phyloP scores from a whole-genome alignment of 164 flowering plant genomes.

The Magnolia sinica region DNA sequence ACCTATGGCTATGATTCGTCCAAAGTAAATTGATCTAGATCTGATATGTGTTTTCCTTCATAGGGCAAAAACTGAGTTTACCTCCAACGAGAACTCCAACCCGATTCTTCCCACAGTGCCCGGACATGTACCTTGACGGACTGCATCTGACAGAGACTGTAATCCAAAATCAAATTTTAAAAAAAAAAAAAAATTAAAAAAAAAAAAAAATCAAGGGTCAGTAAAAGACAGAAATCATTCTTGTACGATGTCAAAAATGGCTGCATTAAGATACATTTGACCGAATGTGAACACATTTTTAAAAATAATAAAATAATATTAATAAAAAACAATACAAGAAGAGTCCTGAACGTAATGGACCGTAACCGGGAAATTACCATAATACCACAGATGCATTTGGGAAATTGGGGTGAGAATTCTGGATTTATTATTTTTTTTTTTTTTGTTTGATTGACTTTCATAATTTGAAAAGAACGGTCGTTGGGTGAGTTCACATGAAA shows the following conservation, averaged over 20 bases:
- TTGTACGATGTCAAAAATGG: background rate
- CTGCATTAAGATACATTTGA: conserved; percentile 1
- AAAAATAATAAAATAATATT: too few relatives aligned
- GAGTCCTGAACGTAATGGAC: too few relatives aligned
- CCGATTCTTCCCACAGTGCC: conserved; percentile 51
- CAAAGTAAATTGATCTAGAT: too few relatives aligned
- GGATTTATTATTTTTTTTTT: background rate
- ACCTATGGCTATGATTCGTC: too few relatives aligned
- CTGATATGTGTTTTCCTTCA: too few relatives aligned
- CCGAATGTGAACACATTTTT: background rate
- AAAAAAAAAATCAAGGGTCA: background rate
- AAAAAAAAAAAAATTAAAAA: background rate
- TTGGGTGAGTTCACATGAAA: too few relatives aligned
- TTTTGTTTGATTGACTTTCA: too few relatives aligned
- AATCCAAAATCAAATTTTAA: background rate
- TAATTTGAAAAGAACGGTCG: too few relatives aligned
- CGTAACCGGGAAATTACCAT: too few relatives aligned
- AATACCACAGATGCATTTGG: background rate
- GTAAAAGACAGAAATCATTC: background rate
- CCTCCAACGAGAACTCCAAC: conserved; percentile 65
- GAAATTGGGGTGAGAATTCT: background rate
- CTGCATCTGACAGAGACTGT: conserved; percentile 45
- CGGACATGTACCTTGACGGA: conserved; percentile 41
- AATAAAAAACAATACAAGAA: background rate
- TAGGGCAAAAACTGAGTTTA: conserved; percentile 11